These are phyloP conservation scores for Grosmannia penicillata DNA, from an alignment of 2,329 filamentous ascomycete genomes.

Conservation along the genomic window DNA sequence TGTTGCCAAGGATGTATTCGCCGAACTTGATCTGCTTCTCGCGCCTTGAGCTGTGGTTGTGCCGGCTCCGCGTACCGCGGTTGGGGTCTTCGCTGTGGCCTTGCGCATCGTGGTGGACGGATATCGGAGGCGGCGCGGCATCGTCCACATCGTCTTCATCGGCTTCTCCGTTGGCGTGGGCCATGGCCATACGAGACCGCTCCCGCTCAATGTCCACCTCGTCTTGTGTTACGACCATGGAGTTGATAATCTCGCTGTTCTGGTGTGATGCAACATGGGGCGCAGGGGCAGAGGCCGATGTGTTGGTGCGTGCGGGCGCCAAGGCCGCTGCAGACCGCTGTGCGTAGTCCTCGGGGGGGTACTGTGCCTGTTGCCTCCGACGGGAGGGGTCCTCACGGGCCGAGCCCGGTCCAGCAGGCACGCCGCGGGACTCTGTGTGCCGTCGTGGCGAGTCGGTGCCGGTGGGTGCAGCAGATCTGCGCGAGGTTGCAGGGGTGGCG, in stretches of 20 bases:
- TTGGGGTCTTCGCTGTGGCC: conserved; percentile 25
- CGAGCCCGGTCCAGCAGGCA: neutral
- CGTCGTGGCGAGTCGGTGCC: conserved; percentile 23
- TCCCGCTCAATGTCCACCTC: conserved; percentile 60
- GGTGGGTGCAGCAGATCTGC: conserved; percentile 16
- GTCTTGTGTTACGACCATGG: conserved; percentile 62
- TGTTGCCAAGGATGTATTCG: conserved; percentile 90
- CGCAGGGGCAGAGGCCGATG: conserved; percentile 29
- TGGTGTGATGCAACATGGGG: conserved; percentile 53
- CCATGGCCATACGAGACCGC: conserved; percentile 51
- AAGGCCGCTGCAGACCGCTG: conserved; percentile 11
- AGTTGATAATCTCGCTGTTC: conserved; percentile 64
- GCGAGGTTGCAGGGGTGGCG: conserved; percentile 17
- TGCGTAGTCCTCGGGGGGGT: conserved; percentile 20
- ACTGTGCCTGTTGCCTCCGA: conserved; percentile 17
- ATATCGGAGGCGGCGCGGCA: conserved; percentile 28
- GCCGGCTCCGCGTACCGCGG: conserved; percentile 38
- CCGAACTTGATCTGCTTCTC: conserved; percentile 82
- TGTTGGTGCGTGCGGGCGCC: conserved; percentile 26
- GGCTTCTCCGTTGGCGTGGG: conserved; percentile 26
- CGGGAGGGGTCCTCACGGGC: conserved; percentile 22
- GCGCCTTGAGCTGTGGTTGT: conserved; percentile 42
- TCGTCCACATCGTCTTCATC: conserved; percentile 29
- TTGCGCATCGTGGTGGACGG: conserved; percentile 17
- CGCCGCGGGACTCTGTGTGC: conserved; percentile 17